phyloP scores from a whole-genome alignment of 108 stramenopile species.

The Nitzschia sp. region DNA sequence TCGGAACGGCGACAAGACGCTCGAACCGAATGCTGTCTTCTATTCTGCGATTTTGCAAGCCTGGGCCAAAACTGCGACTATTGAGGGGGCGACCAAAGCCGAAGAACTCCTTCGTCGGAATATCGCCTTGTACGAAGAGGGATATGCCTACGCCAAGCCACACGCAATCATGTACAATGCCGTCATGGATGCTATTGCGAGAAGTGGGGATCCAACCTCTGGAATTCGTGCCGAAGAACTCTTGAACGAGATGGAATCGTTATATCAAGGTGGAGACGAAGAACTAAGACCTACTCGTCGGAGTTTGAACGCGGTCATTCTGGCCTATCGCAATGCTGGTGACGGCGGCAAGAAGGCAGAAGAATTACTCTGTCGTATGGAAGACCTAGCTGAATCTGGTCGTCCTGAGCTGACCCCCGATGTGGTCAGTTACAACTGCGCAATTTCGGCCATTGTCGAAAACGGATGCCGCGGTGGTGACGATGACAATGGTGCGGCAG shows the following conservation, averaged over 20 bases:
- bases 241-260: neutral
- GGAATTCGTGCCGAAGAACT: conserved; percentile 5
- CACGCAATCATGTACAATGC: conserved; percentile 27
- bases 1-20: conserved; percentile 17
- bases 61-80: conserved; percentile 25
- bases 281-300: conserved; percentile 6
- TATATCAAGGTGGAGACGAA: neutral
- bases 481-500: conserved; percentile 12
- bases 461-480: neutral
- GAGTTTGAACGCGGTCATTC: conserved; percentile 24
- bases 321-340: conserved; percentile 9
- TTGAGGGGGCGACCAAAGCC: conserved; percentile 17
- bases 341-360: conserved; percentile 8
- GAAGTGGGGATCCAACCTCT: conserved; percentile 11
- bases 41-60: conserved; percentile 34
- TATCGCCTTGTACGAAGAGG: conserved; percentile 23
- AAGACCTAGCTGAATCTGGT: conserved; percentile 10
- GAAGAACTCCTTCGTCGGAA: conserved; percentile 31
- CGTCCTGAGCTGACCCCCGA: conserved; percentile 21
- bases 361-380: conserved; percentile 19
- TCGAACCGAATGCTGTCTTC: conserved; percentile 21
- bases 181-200: conserved; percentile 27
- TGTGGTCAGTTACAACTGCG: conserved; percentile 31
- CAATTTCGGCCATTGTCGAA: neutral
- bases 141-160: conserved; percentile 20